Base-by-base conservation (phyloP, 352 stramenopile genomes). In the Phytophthora niederhauseri region DNA sequence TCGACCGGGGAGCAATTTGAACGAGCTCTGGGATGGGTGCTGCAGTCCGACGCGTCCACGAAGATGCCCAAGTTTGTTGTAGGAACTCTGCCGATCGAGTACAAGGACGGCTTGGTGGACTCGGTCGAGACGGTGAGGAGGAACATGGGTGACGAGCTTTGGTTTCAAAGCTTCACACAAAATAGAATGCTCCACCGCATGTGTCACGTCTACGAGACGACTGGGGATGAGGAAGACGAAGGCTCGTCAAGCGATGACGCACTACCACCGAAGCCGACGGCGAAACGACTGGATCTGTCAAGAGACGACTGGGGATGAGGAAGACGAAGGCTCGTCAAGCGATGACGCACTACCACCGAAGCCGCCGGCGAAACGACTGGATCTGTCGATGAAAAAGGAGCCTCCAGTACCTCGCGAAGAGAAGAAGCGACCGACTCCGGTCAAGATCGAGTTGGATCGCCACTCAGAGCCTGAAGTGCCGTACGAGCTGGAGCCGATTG, bases 1-100 rank as follows among this genome's bases (percentile, higher is more conserved):
- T 69, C 71, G 9, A 75, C 53, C 64, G 71, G 66, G 19, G 20
- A 19, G 12, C 28, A 62, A 19, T 92, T 92, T 64, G 78, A 92
- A 53, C 60, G 51, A 24, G 70, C 84, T 15, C 64, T 87, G 17
- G 57, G 56, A 11, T 62, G 72, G 19, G 60, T 78, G 20, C 56
- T 87, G 38, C 67, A 82, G 60, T 81, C 81, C 2, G 65, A 66
- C 30, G 83, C 83, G 45, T 75, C 66, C n/a, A 67, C 64, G n/a
- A 78, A 79, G 59, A 80, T 91, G 49, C 83, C 83, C 3, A 80
- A 63, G 28, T 91, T 91, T 70, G 57, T 70, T 14, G 43, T 60
- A 12, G 80, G 83, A 14, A 82, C 81, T n/a, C 48, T 91, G 24
- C 80, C 79, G 6, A 54, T 65, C 11, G 53, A 83, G 41, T 89